Conservation (phyloP, 2,329 filamentous ascomycete species). For the Fusarium sp. region DNA sequence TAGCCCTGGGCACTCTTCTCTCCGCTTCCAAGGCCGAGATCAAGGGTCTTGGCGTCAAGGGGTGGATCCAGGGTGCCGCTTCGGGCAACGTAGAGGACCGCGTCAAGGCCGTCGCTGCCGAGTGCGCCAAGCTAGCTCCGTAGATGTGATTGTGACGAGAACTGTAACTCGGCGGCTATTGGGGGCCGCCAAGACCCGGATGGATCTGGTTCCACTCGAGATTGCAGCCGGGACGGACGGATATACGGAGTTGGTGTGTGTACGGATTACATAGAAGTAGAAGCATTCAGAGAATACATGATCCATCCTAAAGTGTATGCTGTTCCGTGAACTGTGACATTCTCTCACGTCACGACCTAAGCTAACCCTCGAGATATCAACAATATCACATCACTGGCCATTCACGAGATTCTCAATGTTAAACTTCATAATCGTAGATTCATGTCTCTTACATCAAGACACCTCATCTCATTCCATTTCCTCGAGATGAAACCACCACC, state of each 20-base stretch:
- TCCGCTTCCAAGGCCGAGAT: slow-evolving; percentile 59
- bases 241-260: slow-evolving; percentile 10
- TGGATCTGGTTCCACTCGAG: slow-evolving; percentile 3
- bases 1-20: slow-evolving; percentile 78
- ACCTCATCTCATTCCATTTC: slow-evolving; percentile 3
- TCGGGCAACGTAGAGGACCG: slow-evolving; percentile 56
- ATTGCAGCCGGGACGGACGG: not conserved
- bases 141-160: slow-evolving; percentile 20
- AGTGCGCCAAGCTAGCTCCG: slow-evolving; percentile 32
- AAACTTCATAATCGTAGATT: slow-evolving; percentile 16
- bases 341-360: not conserved
- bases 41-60: slow-evolving; percentile 52
- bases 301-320: not conserved
- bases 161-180: slow-evolving; percentile 1
- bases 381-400: not conserved
- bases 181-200: slow-evolving; percentile 19
- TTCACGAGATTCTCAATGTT: not conserved
- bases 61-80: slow-evolving; percentile 54
- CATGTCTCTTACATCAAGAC: not conserved
- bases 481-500: not conserved
- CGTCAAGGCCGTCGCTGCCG: slow-evolving; percentile 45
- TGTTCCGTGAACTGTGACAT: not conserved
- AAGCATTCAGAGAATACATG: slow-evolving; percentile 11
- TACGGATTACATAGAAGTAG: slow-evolving; percentile 25
- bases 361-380: not conserved